phyloP scores from a whole-genome alignment of 176 grass and related monocot genomes.

The Musa acuminata region DNA sequence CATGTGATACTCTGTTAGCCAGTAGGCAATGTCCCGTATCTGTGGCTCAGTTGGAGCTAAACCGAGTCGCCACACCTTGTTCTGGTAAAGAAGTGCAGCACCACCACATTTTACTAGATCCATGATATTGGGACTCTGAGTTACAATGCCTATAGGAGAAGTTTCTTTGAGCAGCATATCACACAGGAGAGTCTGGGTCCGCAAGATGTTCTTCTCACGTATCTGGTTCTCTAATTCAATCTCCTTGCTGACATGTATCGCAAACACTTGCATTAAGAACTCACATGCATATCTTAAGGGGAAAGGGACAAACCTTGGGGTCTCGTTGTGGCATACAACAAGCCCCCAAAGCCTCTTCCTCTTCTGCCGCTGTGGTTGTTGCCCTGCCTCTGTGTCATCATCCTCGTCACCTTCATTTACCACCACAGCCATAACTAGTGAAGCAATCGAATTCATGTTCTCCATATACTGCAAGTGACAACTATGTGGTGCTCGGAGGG shows the following conservation, averaged over 20 bases:
- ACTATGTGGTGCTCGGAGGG: conserved; percentile 66
- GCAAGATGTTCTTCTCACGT: conserved; percentile 76
- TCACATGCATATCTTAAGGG: conserved; percentile 94
- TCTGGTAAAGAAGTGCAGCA: conserved; percentile 68
- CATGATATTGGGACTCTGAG: conserved; percentile 79
- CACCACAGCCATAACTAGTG: conserved; percentile 84
- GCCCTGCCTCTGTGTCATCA: conserved; percentile 19
- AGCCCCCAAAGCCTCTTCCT: conserved; percentile 86
- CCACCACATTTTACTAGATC: conserved; percentile 77
- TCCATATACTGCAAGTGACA: conserved; percentile 97
- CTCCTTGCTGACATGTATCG: conserved; percentile 91
- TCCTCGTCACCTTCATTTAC: conserved; percentile 57
- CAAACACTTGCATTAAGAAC: conserved; percentile 85
- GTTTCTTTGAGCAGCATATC: conserved; percentile 78
- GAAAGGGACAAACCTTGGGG: conserved; percentile 76
- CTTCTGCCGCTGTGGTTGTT: conserved; percentile 42
- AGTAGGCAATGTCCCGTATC: conserved; percentile 62
- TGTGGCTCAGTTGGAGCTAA: conserved; percentile 58
- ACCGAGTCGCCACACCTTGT: conserved; percentile 55
- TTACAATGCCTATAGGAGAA: conserved; percentile 62
- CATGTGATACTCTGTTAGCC: conserved; percentile 67
- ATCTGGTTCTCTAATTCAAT: conserved; percentile 80
- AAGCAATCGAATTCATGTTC: conserved; percentile 95
- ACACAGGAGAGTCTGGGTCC: conserved; percentile 68
- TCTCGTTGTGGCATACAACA: conserved; percentile 83